Conservation (phyloP, 495 filamentous ascomycete genomes). For the Trichoderma parareesei region DNA sequence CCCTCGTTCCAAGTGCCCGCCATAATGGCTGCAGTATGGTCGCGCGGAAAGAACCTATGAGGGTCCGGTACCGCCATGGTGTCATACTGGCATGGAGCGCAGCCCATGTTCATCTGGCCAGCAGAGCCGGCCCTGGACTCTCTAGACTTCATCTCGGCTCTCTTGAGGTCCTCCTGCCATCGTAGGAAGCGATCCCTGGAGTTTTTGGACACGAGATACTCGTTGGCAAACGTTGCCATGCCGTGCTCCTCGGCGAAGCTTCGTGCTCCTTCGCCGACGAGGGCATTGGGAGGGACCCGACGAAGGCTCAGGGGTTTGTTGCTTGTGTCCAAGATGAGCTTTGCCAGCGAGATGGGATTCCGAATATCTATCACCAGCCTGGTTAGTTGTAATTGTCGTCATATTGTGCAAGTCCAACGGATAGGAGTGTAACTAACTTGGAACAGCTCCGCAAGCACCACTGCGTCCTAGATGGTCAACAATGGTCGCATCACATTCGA, state of each 20-base stretch:
- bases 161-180: slow-evolving; percentile 69
- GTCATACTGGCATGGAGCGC: neutral
- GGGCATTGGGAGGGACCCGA: slow-evolving; percentile 85
- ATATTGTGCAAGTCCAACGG: neutral
- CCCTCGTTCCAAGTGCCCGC: slow-evolving; percentile 55
- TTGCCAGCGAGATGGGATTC: slow-evolving; percentile 85
- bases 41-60: slow-evolving; percentile 22
- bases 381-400: slow-evolving; percentile 2
- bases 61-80: slow-evolving; percentile 13
- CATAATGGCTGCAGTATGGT: slow-evolving; percentile 43
- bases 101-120: neutral
- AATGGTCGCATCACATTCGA: slow-evolving; percentile 90
- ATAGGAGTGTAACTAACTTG: slow-evolving; percentile 53
- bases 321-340: slow-evolving; percentile 68
- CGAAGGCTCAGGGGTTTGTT: slow-evolving; percentile 64
- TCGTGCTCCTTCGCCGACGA: slow-evolving; percentile 75
- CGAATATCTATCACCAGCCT: slow-evolving; percentile 56
- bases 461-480: slow-evolving; percentile 86
- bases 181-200: slow-evolving; percentile 64
- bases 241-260: slow-evolving; percentile 76
- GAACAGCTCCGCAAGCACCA: slow-evolving; percentile 84
- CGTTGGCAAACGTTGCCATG: slow-evolving; percentile 58
- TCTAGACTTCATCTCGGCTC: slow-evolving; percentile 33
- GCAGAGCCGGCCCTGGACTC: slow-evolving; percentile 9
- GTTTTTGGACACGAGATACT: slow-evolving; percentile 64